Conservation (phyloP, 805 yeast species). For the Metschnikowia corniflorae region DNA sequence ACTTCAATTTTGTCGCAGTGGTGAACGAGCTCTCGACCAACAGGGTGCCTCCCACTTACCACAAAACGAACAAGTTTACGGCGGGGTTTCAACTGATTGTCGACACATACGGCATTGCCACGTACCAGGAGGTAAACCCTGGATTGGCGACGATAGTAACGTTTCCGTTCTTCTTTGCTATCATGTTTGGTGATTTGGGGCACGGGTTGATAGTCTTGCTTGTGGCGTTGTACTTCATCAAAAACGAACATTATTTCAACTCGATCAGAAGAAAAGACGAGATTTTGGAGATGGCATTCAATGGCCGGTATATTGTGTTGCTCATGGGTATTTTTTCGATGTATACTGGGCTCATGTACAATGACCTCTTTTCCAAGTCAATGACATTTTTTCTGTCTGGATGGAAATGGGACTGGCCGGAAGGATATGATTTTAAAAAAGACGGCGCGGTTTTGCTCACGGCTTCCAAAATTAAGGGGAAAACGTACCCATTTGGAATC, state of each 20-base stretch:
- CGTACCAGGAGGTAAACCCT: slow-evolving; percentile 72
- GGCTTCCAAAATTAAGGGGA: slow-evolving; percentile 42
- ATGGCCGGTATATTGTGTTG: slow-evolving; percentile 65
- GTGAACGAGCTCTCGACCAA: slow-evolving; percentile 61
- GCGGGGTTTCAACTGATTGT: slow-evolving; percentile 65
- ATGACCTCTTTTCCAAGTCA: slow-evolving; percentile 67
- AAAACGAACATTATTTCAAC: slow-evolving; percentile 50
- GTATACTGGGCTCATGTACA: slow-evolving; percentile 71
- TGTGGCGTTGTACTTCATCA: slow-evolving; percentile 52
- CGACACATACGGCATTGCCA: slow-evolving; percentile 77
- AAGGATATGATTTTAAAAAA: slow-evolving; percentile 35
- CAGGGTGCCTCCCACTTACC: slow-evolving; percentile 69
- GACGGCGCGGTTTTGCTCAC: slow-evolving; percentile 32
- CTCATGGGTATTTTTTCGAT: slow-evolving; percentile 72
- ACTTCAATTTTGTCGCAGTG: slow-evolving; percentile 29
- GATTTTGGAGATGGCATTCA: slow-evolving; percentile 72
- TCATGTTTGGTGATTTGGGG: slow-evolving; percentile 81
- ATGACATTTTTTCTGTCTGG: slow-evolving; percentile 67
- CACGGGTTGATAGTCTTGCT: slow-evolving; percentile 64
- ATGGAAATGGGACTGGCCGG: slow-evolving; percentile 57
- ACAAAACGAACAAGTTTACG: slow-evolving; percentile 66
- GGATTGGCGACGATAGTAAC: slow-evolving; percentile 72
- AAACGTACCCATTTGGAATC: slow-evolving; percentile 59
- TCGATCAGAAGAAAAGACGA: slow-evolving; percentile 61
- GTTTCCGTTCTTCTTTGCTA: slow-evolving; percentile 79